These are phyloP conservation scores for Clarireedia hainanense DNA, from an alignment of 2,329 filamentous ascomycete genomes.

Conservation along the genomic window DNA sequence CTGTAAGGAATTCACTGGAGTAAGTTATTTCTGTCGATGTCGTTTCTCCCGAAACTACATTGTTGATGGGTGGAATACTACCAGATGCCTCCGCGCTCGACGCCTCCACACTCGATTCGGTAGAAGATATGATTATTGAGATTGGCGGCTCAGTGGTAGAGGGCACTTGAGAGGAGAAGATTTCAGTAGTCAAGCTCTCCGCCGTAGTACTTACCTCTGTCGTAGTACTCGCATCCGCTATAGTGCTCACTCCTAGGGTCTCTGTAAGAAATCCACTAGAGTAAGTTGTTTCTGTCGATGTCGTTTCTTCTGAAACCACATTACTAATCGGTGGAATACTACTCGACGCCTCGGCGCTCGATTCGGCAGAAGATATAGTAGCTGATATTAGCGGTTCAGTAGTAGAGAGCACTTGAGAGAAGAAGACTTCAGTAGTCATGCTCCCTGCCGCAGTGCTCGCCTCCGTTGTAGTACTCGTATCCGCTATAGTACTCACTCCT, in stretches of 20 bases:
- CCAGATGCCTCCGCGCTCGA: background rate
- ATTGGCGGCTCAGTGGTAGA: background rate
- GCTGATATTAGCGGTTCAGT: background rate
- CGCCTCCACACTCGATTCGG: no score
- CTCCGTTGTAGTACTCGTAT: no score
- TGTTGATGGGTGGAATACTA: background rate
- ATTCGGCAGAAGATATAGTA: no score
- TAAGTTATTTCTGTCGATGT: no score
- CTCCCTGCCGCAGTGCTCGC: background rate
- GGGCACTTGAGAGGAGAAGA: background rate
- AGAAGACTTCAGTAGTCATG: background rate
- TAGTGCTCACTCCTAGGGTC: background rate
- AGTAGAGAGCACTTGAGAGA: background rate
- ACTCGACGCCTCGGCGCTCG: background rate
- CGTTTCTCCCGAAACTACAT: background rate
- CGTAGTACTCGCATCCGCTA: background rate
- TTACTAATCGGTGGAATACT: background rate
- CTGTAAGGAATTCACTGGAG: no score
- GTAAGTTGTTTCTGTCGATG: background rate
- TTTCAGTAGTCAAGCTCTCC: no score
- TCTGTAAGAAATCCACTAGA: background rate
- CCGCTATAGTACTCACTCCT: background rate
- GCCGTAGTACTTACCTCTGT: no score
- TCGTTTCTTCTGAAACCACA: background rate
- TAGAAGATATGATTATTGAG: background rate